These are phyloP conservation scores for Rauvolfia tetraphylla DNA, from an alignment of 257 asterid species.

Conservation along the genomic window DNA sequence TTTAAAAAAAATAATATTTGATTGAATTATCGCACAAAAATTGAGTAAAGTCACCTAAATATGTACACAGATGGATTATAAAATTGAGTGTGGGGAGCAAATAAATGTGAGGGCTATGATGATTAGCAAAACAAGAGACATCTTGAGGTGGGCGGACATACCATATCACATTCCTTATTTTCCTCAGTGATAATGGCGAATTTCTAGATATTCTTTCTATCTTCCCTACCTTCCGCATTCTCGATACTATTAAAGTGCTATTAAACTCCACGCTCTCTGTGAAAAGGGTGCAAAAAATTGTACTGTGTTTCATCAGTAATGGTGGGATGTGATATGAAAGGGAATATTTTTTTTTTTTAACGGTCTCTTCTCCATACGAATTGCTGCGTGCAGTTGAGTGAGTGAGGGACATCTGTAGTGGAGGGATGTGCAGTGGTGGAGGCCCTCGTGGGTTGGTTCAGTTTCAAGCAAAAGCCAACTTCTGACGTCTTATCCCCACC, in stretches of 20 bases:
- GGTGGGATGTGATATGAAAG: conserved; percentile 3
- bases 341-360: conserved; percentile 30
- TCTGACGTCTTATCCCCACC: conserved; percentile 24
- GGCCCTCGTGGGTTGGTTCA: conserved; percentile 43
- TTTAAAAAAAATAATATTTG: no score
- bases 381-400: conserved; percentile 24
- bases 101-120: conserved; percentile 13
- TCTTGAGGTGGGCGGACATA: neutral
- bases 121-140: neutral
- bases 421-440: conserved; percentile 24
- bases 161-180: conserved; percentile 3
- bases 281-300: neutral
- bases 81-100: neutral
- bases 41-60: no score
- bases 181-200: neutral
- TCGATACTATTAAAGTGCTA: neutral
- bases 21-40: no score
- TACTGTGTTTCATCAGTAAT: conserved; percentile 2
- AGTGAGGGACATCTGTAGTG: conserved; percentile 1
- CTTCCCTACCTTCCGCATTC: neutral
- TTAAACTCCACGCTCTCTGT: neutral
- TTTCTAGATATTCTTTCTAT: neutral
- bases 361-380: conserved; percentile 34
- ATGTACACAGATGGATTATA: no score
- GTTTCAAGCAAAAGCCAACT: conserved; percentile 42